phyloP scores from a whole-genome alignment of 2,329 filamentous ascomycete genomes.

The Apiospora marii region DNA sequence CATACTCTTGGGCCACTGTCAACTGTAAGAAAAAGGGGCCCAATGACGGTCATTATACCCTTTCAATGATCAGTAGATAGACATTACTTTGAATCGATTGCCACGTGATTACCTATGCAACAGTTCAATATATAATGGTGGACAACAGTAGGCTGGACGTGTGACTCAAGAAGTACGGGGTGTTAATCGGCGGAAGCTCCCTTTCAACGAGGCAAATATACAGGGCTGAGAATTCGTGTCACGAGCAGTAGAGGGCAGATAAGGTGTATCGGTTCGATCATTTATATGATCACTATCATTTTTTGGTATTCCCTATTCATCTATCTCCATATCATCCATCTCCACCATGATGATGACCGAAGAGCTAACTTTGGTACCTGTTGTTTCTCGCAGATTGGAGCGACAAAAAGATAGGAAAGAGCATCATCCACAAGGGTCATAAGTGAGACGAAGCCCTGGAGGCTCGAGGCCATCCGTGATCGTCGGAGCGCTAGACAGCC shows the following conservation, averaged over 20 bases:
- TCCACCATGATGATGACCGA: conserved; percentile 17
- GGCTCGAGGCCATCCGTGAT: conserved; percentile 10
- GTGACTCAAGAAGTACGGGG: no score
- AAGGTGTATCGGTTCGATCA: neutral
- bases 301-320: conserved; percentile 17
- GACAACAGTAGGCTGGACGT: no score
- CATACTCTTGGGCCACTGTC: no score
- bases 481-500: conserved; percentile 17
- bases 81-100: no score
- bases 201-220: no score
- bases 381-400: neutral
- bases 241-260: neutral
- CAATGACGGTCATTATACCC: no score
- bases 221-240: neutral
- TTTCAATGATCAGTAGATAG: no score
- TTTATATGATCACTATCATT: conserved; percentile 1
- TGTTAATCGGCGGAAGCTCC: no score
- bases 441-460: conserved; percentile 25
- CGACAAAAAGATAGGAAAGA: conserved; percentile 14
- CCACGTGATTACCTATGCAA: no score
- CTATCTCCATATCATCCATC: conserved; percentile 11
- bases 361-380: neutral
- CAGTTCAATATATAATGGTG: no score
- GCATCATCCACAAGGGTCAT: conserved; percentile 27
- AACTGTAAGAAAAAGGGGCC: no score